Base-by-base conservation (phyloP, 2,329 filamentous ascomycete species). In the Ploettnerulaceae sp. region DNA sequence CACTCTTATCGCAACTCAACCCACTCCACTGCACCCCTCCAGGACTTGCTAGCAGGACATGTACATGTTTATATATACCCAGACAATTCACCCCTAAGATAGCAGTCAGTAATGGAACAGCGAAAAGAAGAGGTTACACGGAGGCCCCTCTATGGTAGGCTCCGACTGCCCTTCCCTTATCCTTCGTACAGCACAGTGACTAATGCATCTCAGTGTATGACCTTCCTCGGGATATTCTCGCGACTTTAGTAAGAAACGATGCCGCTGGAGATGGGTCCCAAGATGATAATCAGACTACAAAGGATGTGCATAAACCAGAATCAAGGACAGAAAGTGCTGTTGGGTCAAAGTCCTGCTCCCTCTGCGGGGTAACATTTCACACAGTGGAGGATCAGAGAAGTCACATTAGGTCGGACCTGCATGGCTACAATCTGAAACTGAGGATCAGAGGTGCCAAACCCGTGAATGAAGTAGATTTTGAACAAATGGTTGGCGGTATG, bases 381-480 rank as follows among this genome's bases (percentile, higher is more conserved):
- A 83, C 75, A 7, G 75, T 95, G 6, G 74, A 81, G 51, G 91
- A 97, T 52, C 91, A 97, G 64, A 79, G 88, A 51, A 77, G 80
- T 49, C 93, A 98, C 67, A 81, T 88, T 48, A 86, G 87, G 59
- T 95, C 91, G 7, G 93, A 98, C 61, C 74, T 94, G 38, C 93
- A 98, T 66, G 79, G 84, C 55, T 98, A 96, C 69, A 98, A 98
- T 64, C 69, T 97, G 51, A 97, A 95, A 68, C 86, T 91, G 64
- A 95, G 88, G 70, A 70, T 95, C 47, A 81, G 88, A 36, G 87
- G 87, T 0, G 74, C 75, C 48, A 76, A 75, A 7, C 68, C 86
- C 0, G 84, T 96, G 1, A 79, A 80, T 1, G 93, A 98, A 62
- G 66, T 63, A 6, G 89, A 95, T 25, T 98, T 98, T 57, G 87